Evolutionary conservation across 2,329 filamentous ascomycete genomes (phyloP).

Genomic region (Periconia macrospinosa): DNA sequence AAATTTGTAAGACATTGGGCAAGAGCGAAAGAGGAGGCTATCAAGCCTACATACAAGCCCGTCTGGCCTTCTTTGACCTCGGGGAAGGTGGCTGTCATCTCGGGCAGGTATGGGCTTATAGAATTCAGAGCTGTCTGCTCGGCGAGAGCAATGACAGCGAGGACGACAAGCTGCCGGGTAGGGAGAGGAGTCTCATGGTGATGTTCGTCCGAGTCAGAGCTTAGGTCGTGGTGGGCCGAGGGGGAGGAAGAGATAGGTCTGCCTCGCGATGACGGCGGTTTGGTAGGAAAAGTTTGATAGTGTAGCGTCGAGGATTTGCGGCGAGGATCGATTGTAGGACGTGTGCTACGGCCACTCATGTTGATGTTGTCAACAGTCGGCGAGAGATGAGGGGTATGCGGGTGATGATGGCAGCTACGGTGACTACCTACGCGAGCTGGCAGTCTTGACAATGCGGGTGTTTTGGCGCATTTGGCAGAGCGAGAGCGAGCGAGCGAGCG

Average conservation of each 20-base stretch:
- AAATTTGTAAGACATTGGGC: constrained; percentile 93
- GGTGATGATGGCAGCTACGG: neutral
- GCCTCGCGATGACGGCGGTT: constrained; percentile 69
- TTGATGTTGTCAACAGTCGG: constrained; percentile 10
- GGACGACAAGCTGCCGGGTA: constrained; percentile 75
- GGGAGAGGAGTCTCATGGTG: constrained; percentile 74
- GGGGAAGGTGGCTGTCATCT: constrained; percentile 86
- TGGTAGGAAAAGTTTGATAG: constrained; percentile 81
- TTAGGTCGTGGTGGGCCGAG: constrained; percentile 26
- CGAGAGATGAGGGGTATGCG: constrained; percentile 6
- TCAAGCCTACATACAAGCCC: constrained; percentile 85
- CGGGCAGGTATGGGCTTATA: constrained; percentile 90
- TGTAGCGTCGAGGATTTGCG: constrained; percentile 61
- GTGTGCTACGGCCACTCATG: constrained; percentile 27
- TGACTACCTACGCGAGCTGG: constrained; percentile 25
- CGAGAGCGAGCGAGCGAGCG: neutral
- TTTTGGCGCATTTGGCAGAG: neutral
- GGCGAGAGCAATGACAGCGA: constrained; percentile 85
- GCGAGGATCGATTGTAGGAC: constrained; percentile 40
- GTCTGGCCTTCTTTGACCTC: constrained; percentile 71
- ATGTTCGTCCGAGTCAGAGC: constrained; percentile 38
- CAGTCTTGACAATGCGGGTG: neutral
- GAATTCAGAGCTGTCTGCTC: constrained; percentile 98
- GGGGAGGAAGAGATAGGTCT: constrained; percentile 47
- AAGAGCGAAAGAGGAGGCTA: constrained; percentile 88